Evolutionary conservation across 257 asterid species (phyloP).

Genomic region (Ilex aquifolium): DNA sequence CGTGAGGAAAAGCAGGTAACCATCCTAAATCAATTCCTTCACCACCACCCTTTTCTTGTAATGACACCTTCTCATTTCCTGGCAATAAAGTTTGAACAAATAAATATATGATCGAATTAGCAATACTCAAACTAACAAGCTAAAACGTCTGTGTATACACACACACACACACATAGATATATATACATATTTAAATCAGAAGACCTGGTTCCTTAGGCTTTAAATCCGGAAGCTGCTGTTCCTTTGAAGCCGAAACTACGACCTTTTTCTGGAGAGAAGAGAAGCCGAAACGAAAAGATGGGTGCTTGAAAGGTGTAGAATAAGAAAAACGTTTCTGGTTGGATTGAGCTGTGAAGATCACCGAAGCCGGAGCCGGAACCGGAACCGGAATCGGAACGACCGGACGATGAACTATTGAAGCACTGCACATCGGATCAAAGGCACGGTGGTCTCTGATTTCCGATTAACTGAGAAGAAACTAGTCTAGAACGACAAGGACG

Average conservation of each 20-base stretch:
- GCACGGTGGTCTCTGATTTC: too few species aligned
- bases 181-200: slow-evolving; percentile 2
- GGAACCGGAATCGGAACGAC: too few species aligned
- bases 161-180: background rate
- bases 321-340: slow-evolving; percentile 7
- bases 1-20: slow-evolving; percentile 71
- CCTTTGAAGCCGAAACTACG: slow-evolving; percentile 21
- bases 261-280: slow-evolving; percentile 28
- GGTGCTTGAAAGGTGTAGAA: slow-evolving; percentile 6
- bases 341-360: slow-evolving; percentile 21
- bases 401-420: too few species aligned
- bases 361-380: too few species aligned
- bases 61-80: slow-evolving; percentile 32
- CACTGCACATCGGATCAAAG: too few species aligned
- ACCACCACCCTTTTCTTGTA: slow-evolving; percentile 25
- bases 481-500: too few species aligned
- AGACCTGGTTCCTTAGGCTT: slow-evolving; percentile 26
- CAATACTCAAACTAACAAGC: too few species aligned
- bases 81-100: background rate
- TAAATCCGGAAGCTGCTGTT: slow-evolving; percentile 22
- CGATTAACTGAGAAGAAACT: too few species aligned
- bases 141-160: slow-evolving; percentile 6
- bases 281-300: slow-evolving; percentile 17
- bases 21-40: slow-evolving; percentile 56
- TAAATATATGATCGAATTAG: too few species aligned